Percentiles rank a stretch among this genome's conserved stretches.
These are phyloP conservation scores for Viola pubescens DNA, from an alignment of 441 rosid genomes.

Conservation along the genomic window DNA sequence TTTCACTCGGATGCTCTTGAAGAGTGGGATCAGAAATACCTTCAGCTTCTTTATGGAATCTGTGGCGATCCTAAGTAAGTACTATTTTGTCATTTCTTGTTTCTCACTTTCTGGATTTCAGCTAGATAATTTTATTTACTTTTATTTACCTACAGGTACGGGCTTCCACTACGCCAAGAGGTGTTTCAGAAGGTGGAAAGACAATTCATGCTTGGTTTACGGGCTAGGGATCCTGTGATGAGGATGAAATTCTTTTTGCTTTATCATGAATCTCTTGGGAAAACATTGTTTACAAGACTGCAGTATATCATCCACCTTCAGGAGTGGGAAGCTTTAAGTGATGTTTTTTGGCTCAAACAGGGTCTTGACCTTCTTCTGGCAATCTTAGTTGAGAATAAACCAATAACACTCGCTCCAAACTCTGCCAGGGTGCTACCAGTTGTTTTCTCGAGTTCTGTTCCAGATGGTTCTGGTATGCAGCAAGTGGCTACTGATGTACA, in stretches of 20 bases:
- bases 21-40: conserved; percentile 93
- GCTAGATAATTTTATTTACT: conserved; percentile 23
- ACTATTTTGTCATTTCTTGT: conserved; percentile 1
- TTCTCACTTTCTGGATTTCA: conserved; percentile 15
- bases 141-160: conserved; percentile 48
- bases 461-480: conserved; percentile 54
- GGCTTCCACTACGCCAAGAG: conserved; percentile 66
- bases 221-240: conserved; percentile 91
- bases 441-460: conserved; percentile 39
- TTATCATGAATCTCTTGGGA: conserved; percentile 77
- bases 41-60: conserved; percentile 85
- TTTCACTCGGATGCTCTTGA: conserved; percentile 56
- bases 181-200: conserved; percentile 95
- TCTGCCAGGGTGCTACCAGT: conserved; percentile 83
- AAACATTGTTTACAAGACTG: conserved; percentile 70
- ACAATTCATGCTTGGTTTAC: conserved; percentile 92
- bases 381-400: conserved; percentile 74
- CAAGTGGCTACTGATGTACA: conserved; percentile 49
- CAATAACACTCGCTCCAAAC: conserved; percentile 91
- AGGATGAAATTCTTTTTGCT: conserved; percentile 81
- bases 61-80: conserved; percentile 86
- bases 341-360: conserved; percentile 99
- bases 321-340: conserved; percentile 98
- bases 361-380: conserved; percentile 98
- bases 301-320: conserved; percentile 82